Percentiles rank a stretch among this genome's conserved stretches.
phyloP scores from a whole-genome alignment of 371 early-diverging fungal genomes.

The Gilbertella persicaria region DNA sequence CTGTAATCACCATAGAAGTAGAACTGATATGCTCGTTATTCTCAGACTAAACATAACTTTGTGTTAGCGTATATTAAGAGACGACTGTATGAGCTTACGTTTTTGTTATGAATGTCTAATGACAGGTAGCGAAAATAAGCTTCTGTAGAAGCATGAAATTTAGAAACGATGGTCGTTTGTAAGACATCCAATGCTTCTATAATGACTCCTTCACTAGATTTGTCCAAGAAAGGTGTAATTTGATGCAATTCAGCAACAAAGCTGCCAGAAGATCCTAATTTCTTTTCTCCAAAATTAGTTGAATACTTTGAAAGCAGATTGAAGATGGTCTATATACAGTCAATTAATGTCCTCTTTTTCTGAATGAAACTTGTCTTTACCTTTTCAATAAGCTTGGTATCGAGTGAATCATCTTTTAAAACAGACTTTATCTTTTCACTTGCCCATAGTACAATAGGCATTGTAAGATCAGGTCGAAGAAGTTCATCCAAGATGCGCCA shows the following conservation, averaged over 20 bases:
- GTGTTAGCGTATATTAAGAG: too few relatives aligned
- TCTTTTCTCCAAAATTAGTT: constrained; percentile 2
- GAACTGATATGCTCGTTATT: background rate
- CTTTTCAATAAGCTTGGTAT: constrained; percentile 17
- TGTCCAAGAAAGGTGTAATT: constrained; percentile 11
- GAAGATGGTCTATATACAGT: constrained; percentile 12
- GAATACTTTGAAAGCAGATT: constrained; percentile 19
- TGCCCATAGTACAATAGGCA: constrained; percentile 34
- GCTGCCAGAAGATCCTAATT: background rate
- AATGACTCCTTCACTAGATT: background rate
- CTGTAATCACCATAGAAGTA: constrained; percentile 54
- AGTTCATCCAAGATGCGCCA: constrained; percentile 63
- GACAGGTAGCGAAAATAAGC: constrained; percentile 43
- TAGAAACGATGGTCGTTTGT: constrained; percentile 23
- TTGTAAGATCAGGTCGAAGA: constrained; percentile 10
- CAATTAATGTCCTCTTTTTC: background rate
- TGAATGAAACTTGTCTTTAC: constrained; percentile 6
- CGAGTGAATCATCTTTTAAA: background rate
- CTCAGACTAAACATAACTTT: too few relatives aligned
- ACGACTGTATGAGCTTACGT: constrained; percentile 14
- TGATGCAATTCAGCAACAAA: constrained; percentile 18
- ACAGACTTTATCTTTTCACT: constrained; percentile 8
- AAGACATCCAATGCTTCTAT: constrained; percentile 20
- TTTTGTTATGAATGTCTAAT: constrained; percentile 21
- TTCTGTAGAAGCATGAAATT: constrained; percentile 27